These are phyloP conservation scores for Populus hybrid DNA, from an alignment of 441 rosid genomes.

Conservation along the genomic window DNA sequence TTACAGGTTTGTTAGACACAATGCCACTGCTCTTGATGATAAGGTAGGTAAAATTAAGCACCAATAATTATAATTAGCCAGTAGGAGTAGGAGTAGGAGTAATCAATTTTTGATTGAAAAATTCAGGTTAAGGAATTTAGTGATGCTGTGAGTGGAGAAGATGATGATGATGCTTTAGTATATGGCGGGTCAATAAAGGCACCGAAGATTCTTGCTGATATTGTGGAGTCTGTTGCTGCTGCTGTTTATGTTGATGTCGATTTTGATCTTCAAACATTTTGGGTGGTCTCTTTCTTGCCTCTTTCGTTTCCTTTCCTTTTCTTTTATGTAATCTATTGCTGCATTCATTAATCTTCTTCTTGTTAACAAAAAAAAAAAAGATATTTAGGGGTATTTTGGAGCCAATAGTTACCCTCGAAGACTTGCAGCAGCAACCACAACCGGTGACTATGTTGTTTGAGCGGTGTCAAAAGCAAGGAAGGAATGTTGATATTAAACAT, in stretches of 20 bases:
- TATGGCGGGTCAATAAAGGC: slow-evolving; percentile 75
- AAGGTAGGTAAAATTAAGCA: slow-evolving; percentile 33
- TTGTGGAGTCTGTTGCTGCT: slow-evolving; percentile 78
- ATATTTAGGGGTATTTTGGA: slow-evolving; percentile 61
- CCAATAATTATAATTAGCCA: background rate
- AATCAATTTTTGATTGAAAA: background rate
- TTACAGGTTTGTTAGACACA: slow-evolving; percentile 43
- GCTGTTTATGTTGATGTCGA: slow-evolving; percentile 61
- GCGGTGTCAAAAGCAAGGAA: slow-evolving; percentile 65
- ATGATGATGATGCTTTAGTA: slow-evolving; percentile 27
- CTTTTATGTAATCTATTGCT: background rate
- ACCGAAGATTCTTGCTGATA: slow-evolving; percentile 81
- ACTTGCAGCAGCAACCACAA: slow-evolving; percentile 61
- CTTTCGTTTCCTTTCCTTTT: background rate
- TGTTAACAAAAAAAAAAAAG: slow-evolving; percentile 29
- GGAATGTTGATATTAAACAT: slow-evolving; percentile 43
- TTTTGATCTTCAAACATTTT: slow-evolving; percentile 54
- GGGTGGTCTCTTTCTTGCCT: slow-evolving; percentile 55
- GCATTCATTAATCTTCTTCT: background rate
- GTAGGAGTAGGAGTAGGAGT: background rate
- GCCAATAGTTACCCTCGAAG: slow-evolving; percentile 59
- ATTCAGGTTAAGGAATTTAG: slow-evolving; percentile 60
- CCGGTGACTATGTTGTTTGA: slow-evolving; percentile 59
- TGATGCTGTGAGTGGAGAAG: slow-evolving; percentile 50
- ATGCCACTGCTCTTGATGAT: slow-evolving; percentile 39